Evolutionary conservation across 768 basidiomycete species (phyloP).

Genomic region (Mycena vulgaris): DNA sequence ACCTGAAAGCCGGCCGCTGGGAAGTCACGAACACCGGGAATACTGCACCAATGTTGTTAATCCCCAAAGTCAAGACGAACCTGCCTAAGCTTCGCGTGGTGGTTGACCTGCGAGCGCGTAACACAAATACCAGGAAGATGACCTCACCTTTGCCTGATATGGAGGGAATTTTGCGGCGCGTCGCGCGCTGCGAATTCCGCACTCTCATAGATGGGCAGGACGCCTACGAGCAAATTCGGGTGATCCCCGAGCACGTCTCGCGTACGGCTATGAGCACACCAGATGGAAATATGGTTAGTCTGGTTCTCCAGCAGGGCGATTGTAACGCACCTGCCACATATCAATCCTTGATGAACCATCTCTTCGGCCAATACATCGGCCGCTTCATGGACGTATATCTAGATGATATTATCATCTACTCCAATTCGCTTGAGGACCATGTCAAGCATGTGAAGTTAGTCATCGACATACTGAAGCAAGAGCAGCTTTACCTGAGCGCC

Average conservation of each 20-base stretch:
- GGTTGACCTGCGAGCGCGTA: not conserved
- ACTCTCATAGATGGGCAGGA: not conserved
- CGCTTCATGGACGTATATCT: not conserved
- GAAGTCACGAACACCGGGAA: not conserved
- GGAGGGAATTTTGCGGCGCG: not conserved
- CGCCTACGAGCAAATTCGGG: not conserved
- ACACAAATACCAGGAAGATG: not conserved
- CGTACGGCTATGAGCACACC: not conserved
- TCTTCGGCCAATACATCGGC: not conserved
- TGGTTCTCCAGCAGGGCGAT: not conserved
- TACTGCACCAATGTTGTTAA: not conserved
- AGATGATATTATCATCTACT: slow-evolving; percentile 31
- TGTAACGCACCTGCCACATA: not conserved
- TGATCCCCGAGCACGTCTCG: not conserved
- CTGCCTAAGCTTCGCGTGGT: not conserved
- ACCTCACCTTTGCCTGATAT: not conserved
- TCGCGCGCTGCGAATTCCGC: not conserved
- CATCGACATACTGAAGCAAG: slow-evolving; percentile 45
- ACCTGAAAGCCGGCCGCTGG: slow-evolving; percentile 4
- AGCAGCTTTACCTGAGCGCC: slow-evolving; percentile 47
- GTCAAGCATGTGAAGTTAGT: slow-evolving; percentile 47
- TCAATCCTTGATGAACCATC: not conserved
- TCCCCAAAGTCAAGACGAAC: not conserved
- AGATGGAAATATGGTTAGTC: not conserved
- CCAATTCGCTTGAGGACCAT: slow-evolving; percentile 52